A percentile compares a stretch with the other conserved stretches of the same genome.
Evolutionary conservation across 2,329 filamentous ascomycete genomes (phyloP).

Genomic region (Leptographium wingfieldii): DNA sequence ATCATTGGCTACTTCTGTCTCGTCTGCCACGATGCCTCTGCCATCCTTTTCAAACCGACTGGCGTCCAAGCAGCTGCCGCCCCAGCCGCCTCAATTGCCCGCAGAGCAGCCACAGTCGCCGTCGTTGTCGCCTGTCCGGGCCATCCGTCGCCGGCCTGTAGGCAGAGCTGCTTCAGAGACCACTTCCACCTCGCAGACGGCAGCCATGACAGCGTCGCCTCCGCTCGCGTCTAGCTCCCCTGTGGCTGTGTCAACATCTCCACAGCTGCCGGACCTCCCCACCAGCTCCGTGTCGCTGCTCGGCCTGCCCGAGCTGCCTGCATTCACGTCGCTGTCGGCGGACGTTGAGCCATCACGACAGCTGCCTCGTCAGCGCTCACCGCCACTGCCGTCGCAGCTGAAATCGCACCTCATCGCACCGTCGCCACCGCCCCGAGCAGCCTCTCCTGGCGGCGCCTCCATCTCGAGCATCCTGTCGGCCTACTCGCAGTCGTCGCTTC

Average conservation of each 20-base stretch:
- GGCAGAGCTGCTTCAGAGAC: not conserved
- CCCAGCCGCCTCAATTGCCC: not conserved
- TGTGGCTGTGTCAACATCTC: not conserved
- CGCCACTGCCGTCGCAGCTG: not conserved
- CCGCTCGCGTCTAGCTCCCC: not conserved
- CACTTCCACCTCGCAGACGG: not conserved
- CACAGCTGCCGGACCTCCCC: conserved; percentile 5
- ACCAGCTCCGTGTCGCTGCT: not conserved
- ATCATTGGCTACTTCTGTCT: not conserved
- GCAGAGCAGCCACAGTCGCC: not conserved
- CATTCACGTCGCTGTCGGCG: not conserved
- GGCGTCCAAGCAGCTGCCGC: not conserved
- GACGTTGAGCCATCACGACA: not conserved
- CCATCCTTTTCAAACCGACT: not conserved
- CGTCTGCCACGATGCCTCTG: not conserved
- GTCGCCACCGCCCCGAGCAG: conserved; percentile 4
- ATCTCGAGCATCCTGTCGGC: conserved; percentile 43
- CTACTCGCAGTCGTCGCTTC: conserved; percentile 26
- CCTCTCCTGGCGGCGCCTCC: conserved; percentile 21
- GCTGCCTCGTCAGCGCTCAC: not conserved
- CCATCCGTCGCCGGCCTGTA: conserved; percentile 3
- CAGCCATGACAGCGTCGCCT: not conserved
- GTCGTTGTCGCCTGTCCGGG: not conserved
- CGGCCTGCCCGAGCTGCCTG: not conserved
- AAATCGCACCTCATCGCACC: not conserved